Evolutionary conservation across 768 basidiomycete species (phyloP).

Genomic region (Hydnomerulius pinastri): DNA sequence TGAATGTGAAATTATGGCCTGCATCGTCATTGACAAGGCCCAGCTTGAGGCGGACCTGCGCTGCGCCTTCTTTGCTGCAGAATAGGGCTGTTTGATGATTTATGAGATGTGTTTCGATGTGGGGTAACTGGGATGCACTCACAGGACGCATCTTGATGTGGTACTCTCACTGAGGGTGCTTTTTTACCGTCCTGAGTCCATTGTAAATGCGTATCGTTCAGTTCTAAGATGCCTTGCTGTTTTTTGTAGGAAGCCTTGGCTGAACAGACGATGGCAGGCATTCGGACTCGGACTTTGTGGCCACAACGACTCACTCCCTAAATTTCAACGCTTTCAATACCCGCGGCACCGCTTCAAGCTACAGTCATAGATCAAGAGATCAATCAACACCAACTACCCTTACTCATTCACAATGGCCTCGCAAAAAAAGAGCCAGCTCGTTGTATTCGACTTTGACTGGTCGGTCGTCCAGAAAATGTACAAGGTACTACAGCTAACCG

Average conservation of each 20-base stretch:
- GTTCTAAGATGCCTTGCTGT: conserved; percentile 68
- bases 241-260: conserved; percentile 89
- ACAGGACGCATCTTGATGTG: conserved; percentile 64
- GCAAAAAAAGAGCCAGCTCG: conserved; percentile 59
- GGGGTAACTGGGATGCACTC: conserved; percentile 34
- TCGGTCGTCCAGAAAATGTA: conserved; percentile 28
- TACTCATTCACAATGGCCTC: conserved; percentile 14
- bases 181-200: conserved; percentile 80
- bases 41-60: conserved; percentile 79
- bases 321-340: conserved; percentile 6
- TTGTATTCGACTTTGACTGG: conserved; percentile 99
- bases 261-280: conserved; percentile 69
- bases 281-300: conserved; percentile 29
- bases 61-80: conserved; percentile 81
- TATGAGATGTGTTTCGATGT: conserved; percentile 2
- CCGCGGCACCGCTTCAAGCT: conserved; percentile 6
- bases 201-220: conserved; percentile 70
- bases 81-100: conserved; percentile 63
- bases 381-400: background rate
- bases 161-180: conserved; percentile 62
- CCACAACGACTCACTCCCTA: conserved; percentile 7
- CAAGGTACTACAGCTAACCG: background rate
- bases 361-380: no score
- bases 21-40: conserved; percentile 66
- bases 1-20: conserved; percentile 84